Evolutionary conservation across 345 rosid species (phyloP).

Genomic region (Salix exigua): DNA sequence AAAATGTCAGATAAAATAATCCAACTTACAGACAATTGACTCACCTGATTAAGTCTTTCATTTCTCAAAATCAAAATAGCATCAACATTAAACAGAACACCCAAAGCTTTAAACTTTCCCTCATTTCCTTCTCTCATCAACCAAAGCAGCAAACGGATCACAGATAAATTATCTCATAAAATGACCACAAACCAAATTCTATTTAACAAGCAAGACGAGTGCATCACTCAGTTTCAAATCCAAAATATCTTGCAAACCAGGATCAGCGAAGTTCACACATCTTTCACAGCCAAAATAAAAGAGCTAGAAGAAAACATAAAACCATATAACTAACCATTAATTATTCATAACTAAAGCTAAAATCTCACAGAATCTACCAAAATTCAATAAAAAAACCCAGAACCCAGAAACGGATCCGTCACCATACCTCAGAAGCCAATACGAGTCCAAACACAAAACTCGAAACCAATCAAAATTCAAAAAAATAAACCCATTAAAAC

Average conservation of each 20-base stretch:
- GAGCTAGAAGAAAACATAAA: not conserved
- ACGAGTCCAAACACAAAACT: not conserved
- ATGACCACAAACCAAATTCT: not conserved
- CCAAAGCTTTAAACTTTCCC: not conserved
- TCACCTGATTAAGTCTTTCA: not conserved
- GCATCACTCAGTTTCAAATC: not conserved
- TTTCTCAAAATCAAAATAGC: not conserved
- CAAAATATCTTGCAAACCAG: not conserved
- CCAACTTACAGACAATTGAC: not conserved
- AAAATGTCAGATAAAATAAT: not conserved
- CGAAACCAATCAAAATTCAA: not conserved
- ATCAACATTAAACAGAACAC: not conserved
- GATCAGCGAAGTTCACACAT: not conserved
- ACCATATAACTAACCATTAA: not conserved
- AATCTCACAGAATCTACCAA: not conserved
- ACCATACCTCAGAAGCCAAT: not conserved
- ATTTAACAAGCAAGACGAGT: not conserved
- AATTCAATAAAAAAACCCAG: conserved; percentile 1
- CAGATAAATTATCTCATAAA: not conserved
- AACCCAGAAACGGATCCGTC: conserved; percentile 10
- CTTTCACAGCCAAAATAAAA: not conserved
- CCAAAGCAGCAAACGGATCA: not conserved
- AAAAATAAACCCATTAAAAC: not conserved
- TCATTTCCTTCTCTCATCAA: not conserved
- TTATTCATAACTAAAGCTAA: not conserved